Evolutionary conservation across 2,329 filamentous ascomycete genomes (phyloP), one percentile per base, ranked within the genome.

Genomic region (Basipetospora chlamydospora): DNA sequence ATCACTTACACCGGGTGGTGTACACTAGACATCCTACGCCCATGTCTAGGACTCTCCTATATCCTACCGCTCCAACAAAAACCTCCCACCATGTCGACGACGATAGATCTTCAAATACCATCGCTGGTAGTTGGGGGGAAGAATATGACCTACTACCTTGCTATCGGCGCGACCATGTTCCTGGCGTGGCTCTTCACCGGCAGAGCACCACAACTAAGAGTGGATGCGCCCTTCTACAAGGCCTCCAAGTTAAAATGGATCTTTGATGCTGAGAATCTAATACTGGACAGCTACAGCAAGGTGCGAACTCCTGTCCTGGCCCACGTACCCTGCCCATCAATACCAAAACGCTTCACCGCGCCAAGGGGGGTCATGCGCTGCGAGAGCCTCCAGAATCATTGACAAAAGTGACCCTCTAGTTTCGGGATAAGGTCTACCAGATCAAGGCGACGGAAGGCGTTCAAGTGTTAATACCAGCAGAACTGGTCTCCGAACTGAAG

Each of bases 401-500:
- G 20, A 18, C 25, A 35, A 35, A 20, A 17, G 8, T 12, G 5
- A 13, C 7, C 16, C 17, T 18, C 6, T 21, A 67, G 63, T 68
- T 67, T 39, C 56, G 58, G 26, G 62, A 67, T 43, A 53, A 46
- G n/a, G 58, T 63, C 12, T 68, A 69, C 38, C 63, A 67, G 41
- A 64, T 68, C 48, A 63, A 58, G 44, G 62, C 63, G 4, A 69
- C 65, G 2, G 65, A 69, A 44, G 65, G 65, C 9, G 42, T 59
- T 12, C 62, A 67, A 41, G 61, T 65, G 8, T 49, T 68, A 33
- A 54, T 68, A 21, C 65, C 65, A 3, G 52, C 60, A 9, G 57
- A 50, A 13, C 49, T 66, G 8, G 51, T 68, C 3, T 49, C 55
- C 9, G 64, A 68, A 46, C 50, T 68, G 17, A 67, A 66, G 44